These are phyloP conservation scores for Aspergillus tanneri DNA, from an alignment of 2,329 filamentous ascomycete genomes.

Conservation along the genomic window DNA sequence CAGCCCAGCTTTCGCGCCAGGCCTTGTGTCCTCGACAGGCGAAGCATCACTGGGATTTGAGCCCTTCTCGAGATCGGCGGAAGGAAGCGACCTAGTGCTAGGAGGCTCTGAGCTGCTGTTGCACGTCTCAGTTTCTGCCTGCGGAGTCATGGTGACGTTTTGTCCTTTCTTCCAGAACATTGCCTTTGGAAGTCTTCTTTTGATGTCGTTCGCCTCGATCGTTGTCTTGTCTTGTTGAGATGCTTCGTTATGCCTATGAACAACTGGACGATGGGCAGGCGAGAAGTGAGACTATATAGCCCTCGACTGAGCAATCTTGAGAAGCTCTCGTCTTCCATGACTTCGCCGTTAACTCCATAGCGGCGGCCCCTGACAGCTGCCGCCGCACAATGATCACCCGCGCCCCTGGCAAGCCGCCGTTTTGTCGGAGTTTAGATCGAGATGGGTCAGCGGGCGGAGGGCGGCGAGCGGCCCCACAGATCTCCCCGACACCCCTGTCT, in stretches of 20 bases:
- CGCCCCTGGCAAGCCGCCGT: neutral
- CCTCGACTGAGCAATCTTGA: neutral
- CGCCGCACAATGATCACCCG: neutral
- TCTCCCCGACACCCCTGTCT: neutral
- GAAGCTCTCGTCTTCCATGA: neutral
- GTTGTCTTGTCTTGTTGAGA: neutral
- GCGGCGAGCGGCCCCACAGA: neutral
- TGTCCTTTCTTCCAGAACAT: neutral
- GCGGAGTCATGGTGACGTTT: neutral
- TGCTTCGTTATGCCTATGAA: neutral
- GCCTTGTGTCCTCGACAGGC: neutral
- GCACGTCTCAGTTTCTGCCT: neutral
- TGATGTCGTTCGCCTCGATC: neutral
- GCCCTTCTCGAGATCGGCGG: neutral
- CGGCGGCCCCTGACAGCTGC: neutral
- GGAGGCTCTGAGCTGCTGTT: neutral
- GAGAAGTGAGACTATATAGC: neutral
- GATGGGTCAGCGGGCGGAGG: neutral
- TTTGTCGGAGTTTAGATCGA: neutral
- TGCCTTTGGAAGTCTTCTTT: neutral
- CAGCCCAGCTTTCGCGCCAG: neutral
- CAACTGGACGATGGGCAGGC: neutral
- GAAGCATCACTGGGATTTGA: neutral
- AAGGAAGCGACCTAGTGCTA: neutral
- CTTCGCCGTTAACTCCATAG: neutral